Conservation (phyloP, 805 yeast genomes). For the Candida railenensis region DNA sequence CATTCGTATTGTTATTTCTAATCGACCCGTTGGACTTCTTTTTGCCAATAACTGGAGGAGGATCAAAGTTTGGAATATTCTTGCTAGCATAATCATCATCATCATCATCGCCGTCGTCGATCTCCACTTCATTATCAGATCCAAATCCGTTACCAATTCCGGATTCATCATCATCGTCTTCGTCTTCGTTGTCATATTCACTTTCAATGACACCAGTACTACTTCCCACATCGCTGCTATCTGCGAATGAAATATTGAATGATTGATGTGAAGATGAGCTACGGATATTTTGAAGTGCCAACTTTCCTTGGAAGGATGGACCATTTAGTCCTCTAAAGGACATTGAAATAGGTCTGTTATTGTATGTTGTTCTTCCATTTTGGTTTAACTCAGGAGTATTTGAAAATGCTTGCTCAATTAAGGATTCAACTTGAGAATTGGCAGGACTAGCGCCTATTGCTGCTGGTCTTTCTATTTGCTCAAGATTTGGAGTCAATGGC, state of each 20-base stretch:
- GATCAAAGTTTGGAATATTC: conserved; percentile 1
- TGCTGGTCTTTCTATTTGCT: conserved; percentile 1
- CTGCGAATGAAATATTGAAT: conserved; percentile 35
- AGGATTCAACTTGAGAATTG: neutral
- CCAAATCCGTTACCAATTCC: conserved; percentile 8
- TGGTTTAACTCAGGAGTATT: neutral
- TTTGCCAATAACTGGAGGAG: neutral
- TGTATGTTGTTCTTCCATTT: conserved; percentile 10
- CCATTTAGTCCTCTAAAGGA: conserved; percentile 65
- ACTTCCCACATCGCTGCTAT: conserved; percentile 20
- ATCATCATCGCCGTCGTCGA: conserved; percentile 3
- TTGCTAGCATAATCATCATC: conserved; percentile 1
- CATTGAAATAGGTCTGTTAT: conserved; percentile 43
- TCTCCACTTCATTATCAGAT: conserved; percentile 8
- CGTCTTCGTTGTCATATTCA: conserved; percentile 22
- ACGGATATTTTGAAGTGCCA: conserved; percentile 26
- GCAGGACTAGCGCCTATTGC: neutral
- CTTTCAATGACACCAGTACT: conserved; percentile 34
- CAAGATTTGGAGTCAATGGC: conserved; percentile 10
- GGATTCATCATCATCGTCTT: conserved; percentile 17
- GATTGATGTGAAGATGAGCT: conserved; percentile 41
- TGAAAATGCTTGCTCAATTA: neutral
- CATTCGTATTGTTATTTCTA: neutral
- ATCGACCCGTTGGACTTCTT: neutral
- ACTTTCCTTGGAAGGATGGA: conserved; percentile 49